Base-by-base conservation (phyloP, 1,284 basidiomycete species). In the Microbotryomycetes sp. region DNA sequence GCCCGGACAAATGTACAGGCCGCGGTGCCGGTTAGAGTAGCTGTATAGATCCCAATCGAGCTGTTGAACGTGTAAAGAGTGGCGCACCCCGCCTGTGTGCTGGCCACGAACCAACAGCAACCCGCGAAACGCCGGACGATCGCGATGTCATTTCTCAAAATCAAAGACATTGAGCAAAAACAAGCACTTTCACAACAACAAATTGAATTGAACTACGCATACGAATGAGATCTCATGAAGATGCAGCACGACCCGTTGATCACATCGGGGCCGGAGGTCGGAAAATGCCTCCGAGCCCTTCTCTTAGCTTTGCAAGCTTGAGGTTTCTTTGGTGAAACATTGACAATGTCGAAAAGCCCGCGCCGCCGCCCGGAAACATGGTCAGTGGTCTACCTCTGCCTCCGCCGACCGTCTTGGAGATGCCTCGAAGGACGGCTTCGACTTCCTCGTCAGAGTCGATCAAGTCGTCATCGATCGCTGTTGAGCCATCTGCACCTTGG, bases 371-470 rank as follows among this genome's bases (percentile, higher is more conserved):
- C 4, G 51, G n/a, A 26, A 28, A 21, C 21, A 63, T 50, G 23
- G 26, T 52, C 13, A 64, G 30, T 21, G 64, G 56, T 4, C 54
- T 48, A 6, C 57, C 56, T 5, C 50, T 11, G 27, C 45, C 49
- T 23, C 23, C n/a, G 4, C 11, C 27, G 3, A 27, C 31, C 7
- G 24, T 28, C 21, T 6, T 46, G 5, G 31, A 64, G 15, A 64
- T 11, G 3, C 53, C 65, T 6, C 52, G 23, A 4, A 69, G 24
- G 4, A 67, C 59, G 45, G 52, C 50, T 46, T 69, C 67, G 45
- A 69, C 65, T 45, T 69, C 67, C 26, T 69, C 67, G 29, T 66
- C 65, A 35, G 65, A 67, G 18, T 66, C 62, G 18, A 69, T 30
- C 35, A 63, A 52, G 24, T 61, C 63, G 30, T 59, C 59, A 47